These are phyloP conservation scores for Nemania sp. DNA, from an alignment of 2,329 filamentous ascomycete species.

Conservation along the genomic window DNA sequence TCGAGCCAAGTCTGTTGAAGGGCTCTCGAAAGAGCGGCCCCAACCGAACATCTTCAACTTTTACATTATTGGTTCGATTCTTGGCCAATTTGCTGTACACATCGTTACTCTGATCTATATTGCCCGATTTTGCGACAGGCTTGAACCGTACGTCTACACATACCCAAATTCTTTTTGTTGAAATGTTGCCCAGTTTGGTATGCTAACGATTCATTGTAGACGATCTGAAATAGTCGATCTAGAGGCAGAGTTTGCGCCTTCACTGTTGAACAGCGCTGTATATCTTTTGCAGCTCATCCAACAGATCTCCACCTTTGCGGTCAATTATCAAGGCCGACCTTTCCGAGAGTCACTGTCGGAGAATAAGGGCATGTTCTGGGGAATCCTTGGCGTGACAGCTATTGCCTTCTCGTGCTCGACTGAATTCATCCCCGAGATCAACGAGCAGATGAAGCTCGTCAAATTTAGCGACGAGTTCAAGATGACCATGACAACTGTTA, in stretches of 20 bases:
- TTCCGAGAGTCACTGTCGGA: slow-evolving; percentile 97
- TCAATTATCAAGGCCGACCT: slow-evolving; percentile 98
- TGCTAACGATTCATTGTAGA: slow-evolving; percentile 47
- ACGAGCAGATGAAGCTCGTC: slow-evolving; percentile 91
- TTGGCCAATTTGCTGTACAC: slow-evolving; percentile 96
- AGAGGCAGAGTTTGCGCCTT: slow-evolving; percentile 93
- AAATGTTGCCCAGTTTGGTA: too few relatives aligned
- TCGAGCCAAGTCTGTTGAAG: slow-evolving; percentile 95
- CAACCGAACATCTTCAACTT: slow-evolving; percentile 99
- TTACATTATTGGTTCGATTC: slow-evolving; percentile 97
- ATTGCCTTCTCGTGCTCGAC: slow-evolving; percentile 96
- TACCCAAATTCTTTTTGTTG: neutral
- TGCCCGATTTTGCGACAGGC: slow-evolving; percentile 84
- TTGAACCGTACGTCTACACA: slow-evolving; percentile 79
- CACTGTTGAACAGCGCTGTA: slow-evolving; percentile 94
- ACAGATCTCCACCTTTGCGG: slow-evolving; percentile 98
- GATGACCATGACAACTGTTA: slow-evolving; percentile 81
- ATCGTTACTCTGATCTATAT: slow-evolving; percentile 95
- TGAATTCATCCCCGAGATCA: slow-evolving; percentile 95
- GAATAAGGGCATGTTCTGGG: slow-evolving; percentile 98
- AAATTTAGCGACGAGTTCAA: slow-evolving; percentile 93
- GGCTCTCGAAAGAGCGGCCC: slow-evolving; percentile 93
- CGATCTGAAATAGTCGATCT: slow-evolving; percentile 78
- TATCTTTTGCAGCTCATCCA: slow-evolving; percentile 98
- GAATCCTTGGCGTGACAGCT: slow-evolving; percentile 87